A percentile compares a stretch with the other conserved stretches of the same genome.
These are phyloP conservation scores for Cruciata laevipes DNA, from an alignment of 257 asterid species.

Conservation along the genomic window DNA sequence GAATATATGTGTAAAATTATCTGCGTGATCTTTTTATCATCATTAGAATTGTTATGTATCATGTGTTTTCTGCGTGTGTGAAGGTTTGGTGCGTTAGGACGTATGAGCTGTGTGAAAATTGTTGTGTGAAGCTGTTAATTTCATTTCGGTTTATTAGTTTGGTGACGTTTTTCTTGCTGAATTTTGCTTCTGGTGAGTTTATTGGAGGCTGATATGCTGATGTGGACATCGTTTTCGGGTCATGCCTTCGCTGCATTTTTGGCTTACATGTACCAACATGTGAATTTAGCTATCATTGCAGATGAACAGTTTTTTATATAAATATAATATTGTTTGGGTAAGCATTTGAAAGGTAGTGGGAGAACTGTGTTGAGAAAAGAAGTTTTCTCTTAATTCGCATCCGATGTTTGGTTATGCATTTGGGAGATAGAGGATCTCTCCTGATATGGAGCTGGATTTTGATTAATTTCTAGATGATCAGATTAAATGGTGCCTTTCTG, in stretches of 20 bases:
- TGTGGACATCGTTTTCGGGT: background rate
- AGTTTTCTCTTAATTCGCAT: too few relatives aligned
- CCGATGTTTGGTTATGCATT: background rate
- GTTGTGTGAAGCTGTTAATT: background rate
- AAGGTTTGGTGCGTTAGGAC: background rate
- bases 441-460: background rate
- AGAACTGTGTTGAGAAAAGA: too few relatives aligned
- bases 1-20: too few relatives aligned
- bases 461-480: background rate
- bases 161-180: background rate
- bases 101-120: background rate
- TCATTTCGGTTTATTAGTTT: background rate
- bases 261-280: too few relatives aligned
- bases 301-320: too few relatives aligned
- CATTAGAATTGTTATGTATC: background rate
- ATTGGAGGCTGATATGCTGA: background rate
- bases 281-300: too few relatives aligned
- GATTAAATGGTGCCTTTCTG: background rate
- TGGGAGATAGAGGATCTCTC: background rate
- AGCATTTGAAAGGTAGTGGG: constrained; percentile 2
- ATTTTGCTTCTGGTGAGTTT: background rate
- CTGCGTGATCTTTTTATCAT: background rate
- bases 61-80: background rate
- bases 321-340: background rate
- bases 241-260: too few relatives aligned